phyloP scores from a whole-genome alignment of 441 rosid species.

The California macrophylla region DNA sequence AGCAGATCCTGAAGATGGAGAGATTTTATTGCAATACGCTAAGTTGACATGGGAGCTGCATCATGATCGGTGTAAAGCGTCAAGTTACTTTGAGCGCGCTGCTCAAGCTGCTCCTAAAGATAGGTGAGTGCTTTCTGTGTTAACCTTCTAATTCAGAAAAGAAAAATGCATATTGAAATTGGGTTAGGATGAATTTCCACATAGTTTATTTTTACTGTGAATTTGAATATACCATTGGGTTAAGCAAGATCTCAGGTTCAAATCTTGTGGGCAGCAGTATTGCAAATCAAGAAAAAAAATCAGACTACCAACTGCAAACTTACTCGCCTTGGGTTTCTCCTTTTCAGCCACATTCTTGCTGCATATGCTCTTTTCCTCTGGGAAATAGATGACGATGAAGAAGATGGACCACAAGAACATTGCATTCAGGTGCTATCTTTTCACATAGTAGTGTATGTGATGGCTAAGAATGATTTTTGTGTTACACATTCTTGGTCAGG shows the following conservation, averaged over 20 bases:
- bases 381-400: conserved; percentile 48
- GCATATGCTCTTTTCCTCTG: conserved; percentile 82
- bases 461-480: conserved; percentile 1
- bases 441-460: background rate
- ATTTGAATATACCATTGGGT: background rate
- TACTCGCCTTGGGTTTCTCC: background rate
- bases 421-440: conserved; percentile 29
- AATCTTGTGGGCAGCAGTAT: no score
- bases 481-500: background rate
- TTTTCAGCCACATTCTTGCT: conserved; percentile 56
- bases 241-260: background rate
- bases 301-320: background rate
- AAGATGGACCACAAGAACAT: conserved; percentile 18
- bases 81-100: conserved; percentile 51
- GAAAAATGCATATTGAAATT: background rate
- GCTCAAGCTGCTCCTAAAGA: conserved; percentile 52
- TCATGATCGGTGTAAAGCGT: conserved; percentile 48
- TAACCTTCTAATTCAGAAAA: background rate
- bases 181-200: background rate
- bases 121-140: conserved; percentile 33
- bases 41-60: conserved; percentile 62
- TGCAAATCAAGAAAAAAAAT: background rate
- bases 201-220: background rate
- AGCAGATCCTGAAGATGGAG: conserved; percentile 59
- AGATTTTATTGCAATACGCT: conserved; percentile 48